Evolutionary conservation across 192 early-diverging fungal species (phyloP).

Genomic region (Tieghemiomyces parasiticus): DNA sequence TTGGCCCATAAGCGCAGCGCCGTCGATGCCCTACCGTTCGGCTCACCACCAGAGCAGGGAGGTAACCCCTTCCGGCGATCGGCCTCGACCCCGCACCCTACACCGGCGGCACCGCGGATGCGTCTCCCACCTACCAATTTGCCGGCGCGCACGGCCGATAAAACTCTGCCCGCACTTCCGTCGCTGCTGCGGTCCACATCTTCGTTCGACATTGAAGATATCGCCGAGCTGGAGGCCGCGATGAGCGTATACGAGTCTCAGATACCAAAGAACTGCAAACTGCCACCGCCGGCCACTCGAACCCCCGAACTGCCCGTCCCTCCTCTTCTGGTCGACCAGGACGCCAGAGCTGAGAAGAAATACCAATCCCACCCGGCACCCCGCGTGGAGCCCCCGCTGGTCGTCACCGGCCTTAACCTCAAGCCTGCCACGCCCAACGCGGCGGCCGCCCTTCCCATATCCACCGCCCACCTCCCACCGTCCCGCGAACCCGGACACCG

Average conservation of each 20-base stretch:
- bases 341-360: neutral
- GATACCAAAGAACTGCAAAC: neutral
- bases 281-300: neutral
- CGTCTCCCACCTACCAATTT: neutral
- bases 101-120: neutral
- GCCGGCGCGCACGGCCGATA: neutral
- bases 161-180: neutral
- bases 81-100: neutral
- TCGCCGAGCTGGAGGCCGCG: constrained; percentile 3
- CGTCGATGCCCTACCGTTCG: too few relatives aligned
- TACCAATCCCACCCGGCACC: neutral
- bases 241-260: constrained; percentile 9
- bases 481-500: neutral
- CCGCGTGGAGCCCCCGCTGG: too few relatives aligned
- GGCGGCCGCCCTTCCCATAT: neutral
- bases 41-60: too few relatives aligned
- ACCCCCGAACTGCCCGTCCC: neutral
- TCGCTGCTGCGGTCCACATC: neutral
- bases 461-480: neutral
- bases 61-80: neutral
- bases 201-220: constrained; percentile 16
- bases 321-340: neutral
- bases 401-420: too few relatives aligned
- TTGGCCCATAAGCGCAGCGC: too few relatives aligned
- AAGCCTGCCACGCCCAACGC: neutral